Percentiles rank a stretch among this genome's conserved stretches.
These are phyloP conservation scores for Stephanodiscus minutulus DNA, from an alignment of 108 stramenopile genomes.

Conservation along the genomic window DNA sequence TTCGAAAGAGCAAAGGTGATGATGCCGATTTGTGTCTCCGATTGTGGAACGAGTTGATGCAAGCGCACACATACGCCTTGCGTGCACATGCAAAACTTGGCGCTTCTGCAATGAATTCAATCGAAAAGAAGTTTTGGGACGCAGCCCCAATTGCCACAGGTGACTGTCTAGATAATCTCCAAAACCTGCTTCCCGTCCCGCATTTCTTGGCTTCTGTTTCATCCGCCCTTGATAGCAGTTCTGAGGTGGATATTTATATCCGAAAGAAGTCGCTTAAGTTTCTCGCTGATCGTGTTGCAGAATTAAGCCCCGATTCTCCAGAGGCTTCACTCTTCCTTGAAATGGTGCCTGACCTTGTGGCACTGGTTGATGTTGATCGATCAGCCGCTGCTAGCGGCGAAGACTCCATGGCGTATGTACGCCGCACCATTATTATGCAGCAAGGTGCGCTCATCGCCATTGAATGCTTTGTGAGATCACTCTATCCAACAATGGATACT, in stretches of 20 bases:
- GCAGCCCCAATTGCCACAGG: constrained; percentile 48
- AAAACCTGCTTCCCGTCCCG: constrained; percentile 67
- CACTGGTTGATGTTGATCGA: constrained; percentile 24
- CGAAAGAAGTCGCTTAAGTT: constrained; percentile 62
- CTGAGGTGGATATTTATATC: constrained; percentile 53
- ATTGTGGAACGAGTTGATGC: constrained; percentile 76
- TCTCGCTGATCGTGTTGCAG: constrained; percentile 65
- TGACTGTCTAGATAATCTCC: constrained; percentile 58
- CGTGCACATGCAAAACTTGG: constrained; percentile 33
- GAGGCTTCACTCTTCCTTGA: constrained; percentile 79
- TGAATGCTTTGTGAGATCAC: constrained; percentile 58
- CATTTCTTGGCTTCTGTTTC: constrained; percentile 82
- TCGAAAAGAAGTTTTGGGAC: constrained; percentile 55
- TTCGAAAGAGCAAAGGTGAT: constrained; percentile 44
- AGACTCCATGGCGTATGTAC: constrained; percentile 13
- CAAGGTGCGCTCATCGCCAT: constrained; percentile 76
- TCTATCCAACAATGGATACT: constrained; percentile 43
- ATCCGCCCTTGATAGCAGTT: constrained; percentile 60
- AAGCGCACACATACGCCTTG: constrained; percentile 54
- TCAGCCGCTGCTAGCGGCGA: constrained; percentile 30
- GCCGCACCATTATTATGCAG: constrained; percentile 46
- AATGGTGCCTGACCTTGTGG: constrained; percentile 67
- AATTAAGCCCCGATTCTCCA: constrained; percentile 48
- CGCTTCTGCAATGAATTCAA: constrained; percentile 9
- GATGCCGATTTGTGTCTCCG: constrained; percentile 56